These are phyloP conservation scores for Phoma sp. DNA, from an alignment of 2,329 filamentous ascomycete genomes.

Conservation along the genomic window DNA sequence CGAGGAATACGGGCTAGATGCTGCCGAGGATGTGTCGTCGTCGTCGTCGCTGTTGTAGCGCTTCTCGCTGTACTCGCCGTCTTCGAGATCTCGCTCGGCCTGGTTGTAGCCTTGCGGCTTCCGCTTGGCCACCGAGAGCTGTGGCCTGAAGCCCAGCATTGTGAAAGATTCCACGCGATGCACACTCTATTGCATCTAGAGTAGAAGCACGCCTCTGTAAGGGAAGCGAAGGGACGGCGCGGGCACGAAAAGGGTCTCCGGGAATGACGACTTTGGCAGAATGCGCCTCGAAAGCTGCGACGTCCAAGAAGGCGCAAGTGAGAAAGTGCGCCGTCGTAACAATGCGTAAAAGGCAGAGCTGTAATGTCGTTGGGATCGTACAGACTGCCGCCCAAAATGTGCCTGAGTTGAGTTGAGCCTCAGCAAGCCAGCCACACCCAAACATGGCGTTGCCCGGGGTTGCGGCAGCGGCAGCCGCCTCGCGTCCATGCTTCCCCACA, in stretches of 20 bases:
- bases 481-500: neutral
- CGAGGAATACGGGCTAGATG: slow-evolving; percentile 60
- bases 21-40: slow-evolving; percentile 44
- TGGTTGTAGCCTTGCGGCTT: slow-evolving; percentile 42
- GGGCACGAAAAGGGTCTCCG: neutral
- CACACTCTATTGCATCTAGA: slow-evolving; percentile 2
- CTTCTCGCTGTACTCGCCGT: slow-evolving; percentile 49
- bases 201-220: neutral
- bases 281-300: neutral
- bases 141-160: slow-evolving; percentile 46
- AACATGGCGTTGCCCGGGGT: slow-evolving; percentile 11
- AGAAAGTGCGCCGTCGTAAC: neutral
- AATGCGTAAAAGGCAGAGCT: neutral
- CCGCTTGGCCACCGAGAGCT: slow-evolving; percentile 45
- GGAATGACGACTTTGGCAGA: slow-evolving; percentile 1
- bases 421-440: neutral
- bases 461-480: slow-evolving; percentile 4
- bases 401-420: slow-evolving; percentile 6
- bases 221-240: neutral
- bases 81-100: slow-evolving; percentile 42
- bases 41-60: slow-evolving; percentile 41
- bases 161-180: slow-evolving; percentile 5
- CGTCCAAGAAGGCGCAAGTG: neutral
- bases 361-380: slow-evolving; percentile 9
- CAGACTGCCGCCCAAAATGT: neutral